Evolutionary conservation across 1,139 yeast genomes (phyloP), one percentile per base, ranked within the genome.

Genomic region (Arxiozyma slooffiae): DNA sequence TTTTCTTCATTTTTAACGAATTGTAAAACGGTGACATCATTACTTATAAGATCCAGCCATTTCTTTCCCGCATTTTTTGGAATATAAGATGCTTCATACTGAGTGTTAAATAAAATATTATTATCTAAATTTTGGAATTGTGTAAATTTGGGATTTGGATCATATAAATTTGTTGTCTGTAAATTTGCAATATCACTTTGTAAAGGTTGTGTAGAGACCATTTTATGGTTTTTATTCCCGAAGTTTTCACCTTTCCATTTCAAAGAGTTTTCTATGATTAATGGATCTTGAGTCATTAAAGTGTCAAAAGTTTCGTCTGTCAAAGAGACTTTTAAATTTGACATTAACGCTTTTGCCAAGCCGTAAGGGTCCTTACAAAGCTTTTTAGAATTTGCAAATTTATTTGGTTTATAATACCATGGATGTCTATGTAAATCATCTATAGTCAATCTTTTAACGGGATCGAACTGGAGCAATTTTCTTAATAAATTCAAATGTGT

Each of bases 391-490:
- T 72, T 69, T 20, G 77, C 67, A 44, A 77, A 70, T 7, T 66
- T 61, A 53, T 76, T 74, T 44, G 68, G 64, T 26, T 70, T 64
- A 18, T 74, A 71, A 43, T 60, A 61, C 85, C 86, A 81, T 3
- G 77, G 76, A 57, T 80, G 83, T 8, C 64, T 58, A 47, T 73
- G 66, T 2, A 80, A 66, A 36, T 65, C 68, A 0, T 64, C 67
- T 44, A 79, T 54, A 81, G 59, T 34, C 80, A 66, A 48, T 77
- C 72, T 48, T 80, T 66, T 48, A 81, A 56, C n/a, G 81, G 57
- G 11, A 80, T 75, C 41, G 78, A 53, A 3, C n/a, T n/a, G n/a
- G n/a, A 81, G 59, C 34, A 80, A 66, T 48, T 77, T 73, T 48
- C 80, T 66, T 48, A 81, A 56, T n/a, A 81, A 57, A 11, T 81